Evolutionary conservation across 306 rosid species (phyloP).

Genomic region (Ochetophila trinervis): DNA sequence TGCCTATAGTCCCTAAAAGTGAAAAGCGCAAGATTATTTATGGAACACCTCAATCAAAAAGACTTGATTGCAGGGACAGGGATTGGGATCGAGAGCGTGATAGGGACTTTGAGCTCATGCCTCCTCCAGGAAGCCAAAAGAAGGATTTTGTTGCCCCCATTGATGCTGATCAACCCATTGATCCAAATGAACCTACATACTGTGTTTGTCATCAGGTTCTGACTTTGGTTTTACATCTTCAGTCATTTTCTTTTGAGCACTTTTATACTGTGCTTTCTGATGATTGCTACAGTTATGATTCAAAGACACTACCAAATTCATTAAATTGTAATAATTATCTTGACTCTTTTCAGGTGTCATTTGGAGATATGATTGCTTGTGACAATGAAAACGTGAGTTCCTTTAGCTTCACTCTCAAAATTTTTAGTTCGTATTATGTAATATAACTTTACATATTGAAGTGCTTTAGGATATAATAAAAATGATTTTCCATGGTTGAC

Average conservation of each 20-base stretch:
- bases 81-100: conserved; percentile 97
- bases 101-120: conserved; percentile 96
- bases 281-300: conserved; percentile 23
- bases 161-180: conserved; percentile 90
- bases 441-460: too few relatives aligned
- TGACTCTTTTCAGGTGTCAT: conserved; percentile 73
- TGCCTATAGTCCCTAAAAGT: conserved; percentile 65
- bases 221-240: conserved; percentile 19
- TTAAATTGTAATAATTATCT: conserved; percentile 26
- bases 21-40: conserved; percentile 65
- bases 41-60: conserved; percentile 74
- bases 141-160: conserved; percentile 65
- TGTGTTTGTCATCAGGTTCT: conserved; percentile 96
- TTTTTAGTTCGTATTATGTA: neutral
- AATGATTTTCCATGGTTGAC: too few relatives aligned
- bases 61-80: conserved; percentile 75
- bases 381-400: conserved; percentile 90
- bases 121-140: conserved; percentile 91
- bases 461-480: too few relatives aligned
- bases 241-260: conserved; percentile 10
- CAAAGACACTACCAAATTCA: conserved; percentile 15
- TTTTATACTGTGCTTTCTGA: conserved; percentile 12
- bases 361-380: conserved; percentile 95
- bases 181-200: conserved; percentile 95
- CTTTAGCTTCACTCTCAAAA: conserved; percentile 10